Evolutionary conservation across 192 early-diverging fungal genomes (phyloP).

Genomic region (Phycomyces nitens): DNA sequence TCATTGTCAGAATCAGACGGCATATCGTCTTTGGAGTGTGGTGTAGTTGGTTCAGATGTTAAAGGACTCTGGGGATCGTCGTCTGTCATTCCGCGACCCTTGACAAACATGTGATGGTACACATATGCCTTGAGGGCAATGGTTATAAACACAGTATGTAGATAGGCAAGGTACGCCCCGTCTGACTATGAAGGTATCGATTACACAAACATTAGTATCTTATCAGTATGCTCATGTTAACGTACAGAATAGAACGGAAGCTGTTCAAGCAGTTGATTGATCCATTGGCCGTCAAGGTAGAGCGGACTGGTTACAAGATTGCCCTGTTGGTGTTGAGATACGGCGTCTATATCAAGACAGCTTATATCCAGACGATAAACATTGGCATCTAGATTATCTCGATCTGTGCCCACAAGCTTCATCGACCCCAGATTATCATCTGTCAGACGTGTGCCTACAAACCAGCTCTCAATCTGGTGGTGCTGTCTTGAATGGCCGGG

Average conservation of each 20-base stretch:
- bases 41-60: not conserved
- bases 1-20: not conserved
- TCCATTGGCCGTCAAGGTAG: slow-evolving; percentile 36
- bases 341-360: slow-evolving; percentile 28
- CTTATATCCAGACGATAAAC: slow-evolving; percentile 28
- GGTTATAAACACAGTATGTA: slow-evolving; percentile 33
- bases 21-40: slow-evolving; percentile 1
- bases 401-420: slow-evolving; percentile 25
- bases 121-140: slow-evolving; percentile 34
- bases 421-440: slow-evolving; percentile 17
- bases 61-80: not conserved
- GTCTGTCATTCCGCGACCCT: not conserved
- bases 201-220: not conserved
- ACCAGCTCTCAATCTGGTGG: slow-evolving; percentile 31
- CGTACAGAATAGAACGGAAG: slow-evolving; percentile 23
- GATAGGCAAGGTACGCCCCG: slow-evolving; percentile 27
- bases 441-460: slow-evolving; percentile 5
- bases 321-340: slow-evolving; percentile 10
- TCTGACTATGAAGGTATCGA: slow-evolving; percentile 20
- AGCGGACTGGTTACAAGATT: slow-evolving; percentile 26
- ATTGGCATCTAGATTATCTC: slow-evolving; percentile 26
- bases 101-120: slow-evolving; percentile 26
- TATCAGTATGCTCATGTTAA: not conserved
- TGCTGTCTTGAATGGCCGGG: slow-evolving; percentile 20
- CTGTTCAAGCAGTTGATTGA: slow-evolving; percentile 24